A percentile compares a stretch with the other conserved stretches of the same genome.
Evolutionary conservation across 352 stramenopile species (phyloP).

Genomic region (Phytophthora melonis): DNA sequence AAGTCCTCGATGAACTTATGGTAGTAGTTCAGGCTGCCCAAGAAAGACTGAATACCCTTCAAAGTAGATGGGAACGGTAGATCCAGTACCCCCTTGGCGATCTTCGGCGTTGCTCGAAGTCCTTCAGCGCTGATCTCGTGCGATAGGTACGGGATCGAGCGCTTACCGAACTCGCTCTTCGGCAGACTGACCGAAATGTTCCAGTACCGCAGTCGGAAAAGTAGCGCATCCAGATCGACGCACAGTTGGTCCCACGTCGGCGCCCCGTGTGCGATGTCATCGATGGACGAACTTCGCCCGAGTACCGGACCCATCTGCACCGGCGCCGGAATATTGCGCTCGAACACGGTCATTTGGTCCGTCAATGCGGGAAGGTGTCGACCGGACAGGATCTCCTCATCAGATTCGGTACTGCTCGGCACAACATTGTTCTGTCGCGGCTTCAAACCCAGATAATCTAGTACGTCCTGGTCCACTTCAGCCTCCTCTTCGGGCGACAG

Average conservation of each 20-base stretch:
- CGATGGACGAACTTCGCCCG: no score
- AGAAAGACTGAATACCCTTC: neutral
- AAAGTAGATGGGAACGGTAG: neutral
- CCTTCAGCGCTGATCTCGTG: neutral
- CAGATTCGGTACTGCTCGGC: no score
- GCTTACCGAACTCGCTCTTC: neutral
- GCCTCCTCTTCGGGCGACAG: no score
- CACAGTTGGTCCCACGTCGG: neutral
- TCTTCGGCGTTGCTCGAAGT: neutral
- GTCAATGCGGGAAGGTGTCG: no score
- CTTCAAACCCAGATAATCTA: no score
- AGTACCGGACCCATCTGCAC: no score
- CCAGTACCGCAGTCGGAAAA: neutral
- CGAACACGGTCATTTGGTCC: no score
- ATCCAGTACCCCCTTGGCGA: neutral
- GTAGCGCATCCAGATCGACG: neutral
- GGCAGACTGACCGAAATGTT: neutral
- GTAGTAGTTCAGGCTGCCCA: neutral
- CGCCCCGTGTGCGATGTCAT: neutral
- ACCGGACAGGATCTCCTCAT: no score
- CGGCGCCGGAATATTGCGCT: no score
- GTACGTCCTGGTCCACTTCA: no score
- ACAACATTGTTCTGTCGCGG: no score
- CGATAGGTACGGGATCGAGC: neutral
- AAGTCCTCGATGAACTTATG: constrained; percentile 8